Conservation (phyloP, 2,329 filamentous ascomycete genomes). For the Cucurbitaria berberidis region DNA sequence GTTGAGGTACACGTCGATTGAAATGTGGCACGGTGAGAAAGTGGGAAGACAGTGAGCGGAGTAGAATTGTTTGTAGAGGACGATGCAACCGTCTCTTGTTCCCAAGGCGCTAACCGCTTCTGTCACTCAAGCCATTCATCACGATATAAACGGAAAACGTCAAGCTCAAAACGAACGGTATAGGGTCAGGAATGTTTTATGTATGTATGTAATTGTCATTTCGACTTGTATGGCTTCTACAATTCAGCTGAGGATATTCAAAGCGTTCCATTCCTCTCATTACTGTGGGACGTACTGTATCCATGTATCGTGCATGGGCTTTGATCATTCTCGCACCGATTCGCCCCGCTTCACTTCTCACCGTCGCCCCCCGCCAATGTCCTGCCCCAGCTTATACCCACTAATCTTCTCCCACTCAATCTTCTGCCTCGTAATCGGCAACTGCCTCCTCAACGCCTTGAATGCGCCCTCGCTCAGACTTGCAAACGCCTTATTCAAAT, state of each 20-base stretch:
- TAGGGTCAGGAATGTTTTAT: too few species aligned
- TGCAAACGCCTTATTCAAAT: conserved; percentile 89
- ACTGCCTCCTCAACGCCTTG: conserved; percentile 87
- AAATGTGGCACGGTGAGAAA: too few species aligned
- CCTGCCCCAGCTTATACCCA: conserved; percentile 72
- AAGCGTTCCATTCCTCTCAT: too few species aligned
- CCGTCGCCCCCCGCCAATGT: conserved; percentile 57
- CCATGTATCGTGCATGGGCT: too few species aligned
- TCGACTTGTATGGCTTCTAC: too few species aligned
- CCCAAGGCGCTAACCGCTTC: background rate
- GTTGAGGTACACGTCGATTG: too few species aligned
- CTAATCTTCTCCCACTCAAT: conserved; percentile 99
- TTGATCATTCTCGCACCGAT: background rate
- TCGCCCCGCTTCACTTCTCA: background rate
- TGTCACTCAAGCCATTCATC: background rate
- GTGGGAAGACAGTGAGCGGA: background rate
- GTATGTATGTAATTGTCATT: too few species aligned
- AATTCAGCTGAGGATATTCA: too few species aligned
- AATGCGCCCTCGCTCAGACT: conserved; percentile 92
- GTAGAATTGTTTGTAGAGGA: background rate
- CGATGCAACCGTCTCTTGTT: background rate
- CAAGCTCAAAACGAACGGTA: too few species aligned
- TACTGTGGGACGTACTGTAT: too few species aligned
- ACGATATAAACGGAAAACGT: too few species aligned
- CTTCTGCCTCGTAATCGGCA: conserved; percentile 97